Conservation (phyloP, 441 rosid species). For the Macaranga tanarius region DNA sequence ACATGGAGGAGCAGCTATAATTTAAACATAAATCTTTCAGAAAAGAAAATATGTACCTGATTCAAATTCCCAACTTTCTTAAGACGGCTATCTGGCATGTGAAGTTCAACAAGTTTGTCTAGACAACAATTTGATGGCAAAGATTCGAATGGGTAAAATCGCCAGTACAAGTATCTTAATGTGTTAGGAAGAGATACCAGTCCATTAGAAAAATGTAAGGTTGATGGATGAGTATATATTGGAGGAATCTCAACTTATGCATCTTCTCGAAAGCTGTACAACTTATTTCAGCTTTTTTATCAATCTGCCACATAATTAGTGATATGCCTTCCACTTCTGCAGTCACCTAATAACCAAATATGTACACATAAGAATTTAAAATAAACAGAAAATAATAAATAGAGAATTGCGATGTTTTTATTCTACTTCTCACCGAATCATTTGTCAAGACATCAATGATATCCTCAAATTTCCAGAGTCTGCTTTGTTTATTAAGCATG, state of each 20-base stretch:
- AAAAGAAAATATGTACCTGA: neutral
- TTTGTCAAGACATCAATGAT: neutral
- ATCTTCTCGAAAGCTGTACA: neutral
- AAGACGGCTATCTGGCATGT: conserved; percentile 1
- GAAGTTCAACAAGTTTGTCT: conserved; percentile 18
- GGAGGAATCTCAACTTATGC: conserved; percentile 1
- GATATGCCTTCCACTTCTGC: conserved; percentile 19
- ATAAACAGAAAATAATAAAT: neutral
- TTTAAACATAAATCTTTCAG: too few species aligned
- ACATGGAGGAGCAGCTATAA: too few species aligned
- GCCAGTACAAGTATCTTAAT: conserved; percentile 11
- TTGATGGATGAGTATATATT: too few species aligned
- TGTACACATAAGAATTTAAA: too few species aligned
- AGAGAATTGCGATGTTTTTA: too few species aligned
- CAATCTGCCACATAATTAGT: neutral
- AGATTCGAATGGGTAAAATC: conserved; percentile 17
- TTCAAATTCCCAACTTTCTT: neutral
- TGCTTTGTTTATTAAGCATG: too few species aligned
- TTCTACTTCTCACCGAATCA: neutral
- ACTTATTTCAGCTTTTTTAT: neutral
- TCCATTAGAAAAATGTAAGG: neutral
- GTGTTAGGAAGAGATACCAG: conserved; percentile 5
- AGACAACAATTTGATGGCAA: conserved; percentile 15
- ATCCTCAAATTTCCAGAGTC: neutral
- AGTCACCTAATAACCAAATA: neutral